Evolutionary conservation across 306 rosid genomes (phyloP).

Genomic region (Lupinus albus): DNA sequence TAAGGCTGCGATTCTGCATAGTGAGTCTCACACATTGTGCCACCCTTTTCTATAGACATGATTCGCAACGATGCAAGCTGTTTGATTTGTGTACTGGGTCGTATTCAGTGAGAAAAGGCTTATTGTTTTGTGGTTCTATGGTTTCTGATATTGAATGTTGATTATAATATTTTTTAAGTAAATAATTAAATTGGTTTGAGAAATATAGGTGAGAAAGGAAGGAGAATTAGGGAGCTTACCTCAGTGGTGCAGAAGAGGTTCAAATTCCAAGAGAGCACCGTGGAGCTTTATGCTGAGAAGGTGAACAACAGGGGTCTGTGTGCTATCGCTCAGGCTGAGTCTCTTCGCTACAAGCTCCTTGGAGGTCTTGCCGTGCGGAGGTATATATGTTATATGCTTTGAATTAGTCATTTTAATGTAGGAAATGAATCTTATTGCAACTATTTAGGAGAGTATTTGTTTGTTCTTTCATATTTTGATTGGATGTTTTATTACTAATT

Average conservation of each 20-base stretch:
- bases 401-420: background rate
- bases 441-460: background rate
- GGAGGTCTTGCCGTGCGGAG: slow-evolving; percentile 69
- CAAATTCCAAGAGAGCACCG: slow-evolving; percentile 64
- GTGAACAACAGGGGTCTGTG: slow-evolving; percentile 73
- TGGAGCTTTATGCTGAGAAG: slow-evolving; percentile 68
- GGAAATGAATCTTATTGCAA: background rate
- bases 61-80: too few species aligned
- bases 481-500: background rate
- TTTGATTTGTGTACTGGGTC: too few species aligned
- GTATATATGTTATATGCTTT: slow-evolving; percentile 29
- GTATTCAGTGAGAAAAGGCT: too few species aligned
- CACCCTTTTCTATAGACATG: too few species aligned
- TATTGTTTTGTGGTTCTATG: background rate
- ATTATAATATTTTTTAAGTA: too few species aligned
- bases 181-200: background rate
- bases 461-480: background rate
- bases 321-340: slow-evolving; percentile 69
- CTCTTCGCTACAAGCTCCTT: slow-evolving; percentile 70
- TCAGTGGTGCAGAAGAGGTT: slow-evolving; percentile 68
- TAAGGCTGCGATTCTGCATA: too few species aligned
- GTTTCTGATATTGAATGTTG: background rate
- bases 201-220: slow-evolving; percentile 64
- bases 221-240: slow-evolving; percentile 59
- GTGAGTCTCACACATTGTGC: too few species aligned